Conservation (phyloP, 768 basidiomycete genomes). For the Hydnum rufescens region DNA sequence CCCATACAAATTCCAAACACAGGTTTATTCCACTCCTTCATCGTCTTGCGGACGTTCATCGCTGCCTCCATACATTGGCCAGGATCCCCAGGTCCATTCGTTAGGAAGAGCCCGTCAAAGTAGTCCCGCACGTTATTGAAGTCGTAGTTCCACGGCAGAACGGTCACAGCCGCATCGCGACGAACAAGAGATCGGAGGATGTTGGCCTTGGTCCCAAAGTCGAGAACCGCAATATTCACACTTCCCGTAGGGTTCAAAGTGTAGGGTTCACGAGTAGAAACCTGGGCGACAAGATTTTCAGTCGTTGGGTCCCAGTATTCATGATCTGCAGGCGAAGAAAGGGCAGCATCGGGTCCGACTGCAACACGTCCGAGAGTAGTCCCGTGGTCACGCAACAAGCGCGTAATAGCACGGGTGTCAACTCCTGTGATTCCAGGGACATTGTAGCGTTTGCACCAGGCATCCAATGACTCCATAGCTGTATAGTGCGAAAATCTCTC, state of each 20-base stretch:
- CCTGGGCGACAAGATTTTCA: constrained; percentile 88
- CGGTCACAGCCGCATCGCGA: constrained; percentile 81
- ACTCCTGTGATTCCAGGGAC: constrained; percentile 93
- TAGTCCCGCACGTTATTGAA: constrained; percentile 82
- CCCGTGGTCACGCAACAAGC: constrained; percentile 84
- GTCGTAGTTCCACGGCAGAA: constrained; percentile 94
- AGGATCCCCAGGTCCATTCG: constrained; percentile 95
- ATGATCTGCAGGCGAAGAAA: constrained; percentile 35
- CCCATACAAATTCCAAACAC: constrained; percentile 99
- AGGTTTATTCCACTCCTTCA: constrained; percentile 80
- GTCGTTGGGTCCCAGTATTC: constrained; percentile 85
- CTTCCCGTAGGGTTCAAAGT: constrained; percentile 71
- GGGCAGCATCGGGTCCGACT: constrained; percentile 48
- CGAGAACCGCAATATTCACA: constrained; percentile 84
- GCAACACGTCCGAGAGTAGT: constrained; percentile 88
- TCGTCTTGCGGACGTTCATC: constrained; percentile 54
- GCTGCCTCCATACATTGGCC: constrained; percentile 73
- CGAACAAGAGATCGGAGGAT: constrained; percentile 83
- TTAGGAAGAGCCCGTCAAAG: constrained; percentile 87
- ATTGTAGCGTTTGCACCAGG: constrained; percentile 81
- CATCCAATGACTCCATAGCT: constrained; percentile 78
- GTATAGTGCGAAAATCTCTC: constrained; percentile 88
- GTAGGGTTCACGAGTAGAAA: constrained; percentile 72
- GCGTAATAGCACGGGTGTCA: constrained; percentile 92
- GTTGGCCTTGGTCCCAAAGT: constrained; percentile 96